These are phyloP conservation scores for Penicillium subrubescens DNA, from an alignment of 495 filamentous ascomycete species.

Conservation along the genomic window DNA sequence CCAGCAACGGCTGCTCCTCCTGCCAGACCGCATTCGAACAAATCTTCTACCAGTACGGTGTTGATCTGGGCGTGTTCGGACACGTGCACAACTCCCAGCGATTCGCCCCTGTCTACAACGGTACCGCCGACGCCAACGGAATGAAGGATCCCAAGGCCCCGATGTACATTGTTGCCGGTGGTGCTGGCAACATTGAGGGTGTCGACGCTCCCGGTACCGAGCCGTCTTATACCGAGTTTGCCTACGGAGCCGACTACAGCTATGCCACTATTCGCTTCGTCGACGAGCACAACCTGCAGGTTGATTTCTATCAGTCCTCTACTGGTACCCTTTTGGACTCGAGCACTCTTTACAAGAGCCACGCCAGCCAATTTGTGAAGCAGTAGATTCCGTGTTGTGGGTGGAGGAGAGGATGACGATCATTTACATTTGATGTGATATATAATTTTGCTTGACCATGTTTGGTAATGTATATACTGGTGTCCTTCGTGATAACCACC, in stretches of 20 bases:
- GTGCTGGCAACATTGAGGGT: slow-evolving; percentile 51
- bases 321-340: slow-evolving; percentile 55
- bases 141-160: slow-evolving; percentile 56
- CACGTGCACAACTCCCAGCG: slow-evolving; percentile 63
- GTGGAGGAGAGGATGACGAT: neutral
- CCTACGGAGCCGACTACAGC: slow-evolving; percentile 58
- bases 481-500: too few species aligned
- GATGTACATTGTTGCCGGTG: slow-evolving; percentile 57
- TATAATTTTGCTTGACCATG: neutral
- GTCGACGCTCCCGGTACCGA: slow-evolving; percentile 41
- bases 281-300: slow-evolving; percentile 36
- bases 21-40: slow-evolving; percentile 62
- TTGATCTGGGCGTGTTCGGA: slow-evolving; percentile 63
- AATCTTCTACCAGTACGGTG: slow-evolving; percentile 59
- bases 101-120: slow-evolving; percentile 44
- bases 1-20: slow-evolving; percentile 43
- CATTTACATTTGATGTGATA: neutral
- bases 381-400: slow-evolving; percentile 28
- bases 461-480: too few species aligned
- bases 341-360: slow-evolving; percentile 54
- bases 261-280: slow-evolving; percentile 44
- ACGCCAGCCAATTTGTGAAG: slow-evolving; percentile 50
- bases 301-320: slow-evolving; percentile 49
- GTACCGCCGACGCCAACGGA: slow-evolving; percentile 45
- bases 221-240: slow-evolving; percentile 52